These are phyloP conservation scores for Termitomyces eurrhizus DNA, from an alignment of 768 basidiomycete species.

Conservation along the genomic window DNA sequence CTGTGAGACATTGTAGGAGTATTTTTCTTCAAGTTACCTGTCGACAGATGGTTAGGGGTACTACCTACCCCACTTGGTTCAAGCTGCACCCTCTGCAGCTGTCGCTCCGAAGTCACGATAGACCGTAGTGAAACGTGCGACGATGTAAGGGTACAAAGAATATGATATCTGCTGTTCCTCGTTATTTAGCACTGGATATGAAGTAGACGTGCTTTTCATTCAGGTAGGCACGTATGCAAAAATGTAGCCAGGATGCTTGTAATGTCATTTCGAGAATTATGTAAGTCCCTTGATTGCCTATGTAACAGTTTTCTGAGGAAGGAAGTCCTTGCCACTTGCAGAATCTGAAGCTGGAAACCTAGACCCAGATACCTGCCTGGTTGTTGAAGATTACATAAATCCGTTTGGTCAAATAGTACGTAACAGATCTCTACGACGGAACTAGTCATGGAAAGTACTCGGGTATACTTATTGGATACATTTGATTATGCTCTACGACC, in stretches of 20 bases:
- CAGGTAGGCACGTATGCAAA: not conserved
- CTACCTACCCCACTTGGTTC: not conserved
- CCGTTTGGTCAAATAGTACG: not conserved
- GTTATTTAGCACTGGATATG: not conserved
- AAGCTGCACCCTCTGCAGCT: too few species aligned
- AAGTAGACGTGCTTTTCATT: not conserved
- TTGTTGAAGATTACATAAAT: not conserved
- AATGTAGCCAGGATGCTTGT: not conserved
- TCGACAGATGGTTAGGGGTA: not conserved
- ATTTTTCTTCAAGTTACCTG: not conserved
- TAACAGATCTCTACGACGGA: too few species aligned
- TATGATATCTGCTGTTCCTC: not conserved
- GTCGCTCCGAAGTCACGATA: not conserved
- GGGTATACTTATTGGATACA: not conserved
- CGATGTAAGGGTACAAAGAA: not conserved
- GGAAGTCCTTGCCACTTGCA: too few species aligned
- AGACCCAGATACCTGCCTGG: too few species aligned
- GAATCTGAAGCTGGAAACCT: too few species aligned
- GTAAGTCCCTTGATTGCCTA: too few species aligned
- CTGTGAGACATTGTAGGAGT: not conserved
- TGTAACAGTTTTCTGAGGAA: too few species aligned
- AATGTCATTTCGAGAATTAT: not conserved
- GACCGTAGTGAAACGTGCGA: not conserved
- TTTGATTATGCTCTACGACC: not conserved
- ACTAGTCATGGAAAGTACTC: not conserved